These are phyloP conservation scores for Fagopyrum tataricum DNA, from an alignment of 148 eudicot genomes.

Conservation along the genomic window DNA sequence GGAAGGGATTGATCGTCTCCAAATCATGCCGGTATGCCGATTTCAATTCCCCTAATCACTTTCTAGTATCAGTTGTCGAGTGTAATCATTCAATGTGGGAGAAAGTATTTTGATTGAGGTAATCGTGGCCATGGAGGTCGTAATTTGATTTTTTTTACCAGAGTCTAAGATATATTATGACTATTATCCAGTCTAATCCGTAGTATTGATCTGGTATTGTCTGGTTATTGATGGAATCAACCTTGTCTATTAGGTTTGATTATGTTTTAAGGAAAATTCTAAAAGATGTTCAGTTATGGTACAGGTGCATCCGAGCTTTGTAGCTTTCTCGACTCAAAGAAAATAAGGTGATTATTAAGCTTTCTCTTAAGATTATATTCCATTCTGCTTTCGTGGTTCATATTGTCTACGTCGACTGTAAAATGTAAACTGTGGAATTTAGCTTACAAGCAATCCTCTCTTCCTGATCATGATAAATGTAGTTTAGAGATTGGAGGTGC, in stretches of 20 bases:
- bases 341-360: slow-evolving; percentile 39
- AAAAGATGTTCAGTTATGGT: slow-evolving; percentile 24
- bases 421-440: background rate
- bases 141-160: too few relatives aligned
- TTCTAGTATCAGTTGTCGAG: background rate
- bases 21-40: slow-evolving; percentile 73
- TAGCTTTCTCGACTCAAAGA: slow-evolving; percentile 59
- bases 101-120: background rate
- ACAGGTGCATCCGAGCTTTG: slow-evolving; percentile 82
- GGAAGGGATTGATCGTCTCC: slow-evolving; percentile 69
- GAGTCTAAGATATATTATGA: too few relatives aligned
- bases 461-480: too few relatives aligned
- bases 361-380: background rate
- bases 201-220: background rate
- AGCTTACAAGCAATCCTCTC: background rate
- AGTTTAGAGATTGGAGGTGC: too few relatives aligned
- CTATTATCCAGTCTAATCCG: too few relatives aligned
- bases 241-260: background rate
- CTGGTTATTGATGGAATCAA: background rate
- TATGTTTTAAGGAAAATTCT: slow-evolving; percentile 13
- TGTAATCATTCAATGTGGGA: background rate
- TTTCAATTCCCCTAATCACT: too few relatives aligned
- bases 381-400: slow-evolving; percentile 4
- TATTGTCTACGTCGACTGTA: background rate
- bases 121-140: background rate